A percentile compares a stretch with the other conserved stretches of the same genome.
Evolutionary conservation across 1,284 basidiomycete species (phyloP).

Genomic region (Rhodotorula sp.): DNA sequence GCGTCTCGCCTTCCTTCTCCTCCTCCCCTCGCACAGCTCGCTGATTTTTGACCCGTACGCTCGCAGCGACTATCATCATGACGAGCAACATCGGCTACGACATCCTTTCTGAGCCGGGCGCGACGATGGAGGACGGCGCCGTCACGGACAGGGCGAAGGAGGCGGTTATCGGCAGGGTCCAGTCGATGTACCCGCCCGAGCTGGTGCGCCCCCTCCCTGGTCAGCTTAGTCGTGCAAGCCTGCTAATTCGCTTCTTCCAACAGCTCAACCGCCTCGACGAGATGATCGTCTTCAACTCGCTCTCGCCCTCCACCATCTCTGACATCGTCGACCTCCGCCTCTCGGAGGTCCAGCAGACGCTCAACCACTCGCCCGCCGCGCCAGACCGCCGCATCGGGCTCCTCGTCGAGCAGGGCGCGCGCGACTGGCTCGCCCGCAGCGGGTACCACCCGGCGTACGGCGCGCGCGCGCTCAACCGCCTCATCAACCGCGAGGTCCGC

Average conservation of each 20-base stretch:
- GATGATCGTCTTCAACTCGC: slow-evolving; percentile 76
- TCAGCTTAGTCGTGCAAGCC: slow-evolving; percentile 5
- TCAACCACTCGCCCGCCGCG: slow-evolving; percentile 54
- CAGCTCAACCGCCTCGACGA: slow-evolving; percentile 46
- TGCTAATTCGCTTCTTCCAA: background rate
- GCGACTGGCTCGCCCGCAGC: slow-evolving; percentile 70
- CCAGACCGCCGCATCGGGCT: slow-evolving; percentile 65
- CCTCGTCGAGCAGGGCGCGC: slow-evolving; percentile 66
- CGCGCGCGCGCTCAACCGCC: slow-evolving; percentile 63
- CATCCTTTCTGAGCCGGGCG: slow-evolving; percentile 70
- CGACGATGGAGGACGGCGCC: slow-evolving; percentile 66
- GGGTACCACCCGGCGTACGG: slow-evolving; percentile 86
- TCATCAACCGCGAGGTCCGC: slow-evolving; percentile 47
- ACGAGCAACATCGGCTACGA: slow-evolving; percentile 84
- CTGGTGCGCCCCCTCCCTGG: slow-evolving; percentile 60
- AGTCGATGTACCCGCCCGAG: slow-evolving; percentile 82
- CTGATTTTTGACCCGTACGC: slow-evolving; percentile 2
- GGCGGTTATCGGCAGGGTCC: slow-evolving; percentile 72
- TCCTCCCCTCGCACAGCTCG: accelerated
- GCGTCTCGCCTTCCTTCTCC: slow-evolving; percentile 20
- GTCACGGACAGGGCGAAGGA: slow-evolving; percentile 66
- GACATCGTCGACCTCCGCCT: slow-evolving; percentile 76
- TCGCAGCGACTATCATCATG: slow-evolving; percentile 79
- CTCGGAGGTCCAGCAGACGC: slow-evolving; percentile 67
- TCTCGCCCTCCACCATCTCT: slow-evolving; percentile 70